Percentiles rank a stretch among this genome's conserved stretches.
phyloP scores from a whole-genome alignment of 2,329 filamentous ascomycete genomes.

The Fusarium aywerte region DNA sequence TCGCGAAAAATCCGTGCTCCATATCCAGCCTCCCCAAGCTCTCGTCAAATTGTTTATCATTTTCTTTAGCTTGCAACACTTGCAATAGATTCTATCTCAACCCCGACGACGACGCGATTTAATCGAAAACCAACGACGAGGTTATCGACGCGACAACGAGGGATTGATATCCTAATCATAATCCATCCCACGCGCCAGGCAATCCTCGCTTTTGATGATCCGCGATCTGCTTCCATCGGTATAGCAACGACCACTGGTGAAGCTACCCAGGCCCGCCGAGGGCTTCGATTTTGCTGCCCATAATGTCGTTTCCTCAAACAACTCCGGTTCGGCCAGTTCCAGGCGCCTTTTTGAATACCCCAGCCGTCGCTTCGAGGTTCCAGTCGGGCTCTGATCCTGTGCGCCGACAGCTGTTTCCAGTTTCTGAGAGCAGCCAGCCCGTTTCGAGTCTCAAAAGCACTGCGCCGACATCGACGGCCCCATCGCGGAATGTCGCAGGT shows the following conservation, averaged over 20 bases:
- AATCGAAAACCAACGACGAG: slow-evolving; percentile 26
- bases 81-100: slow-evolving; percentile 34
- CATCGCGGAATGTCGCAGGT: slow-evolving; percentile 37
- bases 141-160: slow-evolving; percentile 28
- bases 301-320: slow-evolving; percentile 66
- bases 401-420: slow-evolving; percentile 63
- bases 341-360: slow-evolving; percentile 80
- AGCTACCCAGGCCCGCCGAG: slow-evolving; percentile 45
- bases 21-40: slow-evolving; percentile 51
- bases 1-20: slow-evolving; percentile 54
- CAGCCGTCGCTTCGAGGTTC: slow-evolving; percentile 67
- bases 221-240: slow-evolving; percentile 39
- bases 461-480: slow-evolving; percentile 29
- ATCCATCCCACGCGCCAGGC: slow-evolving; percentile 27
- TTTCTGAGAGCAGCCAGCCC: slow-evolving; percentile 44
- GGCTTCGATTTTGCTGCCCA: slow-evolving; percentile 46
- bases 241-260: slow-evolving; percentile 47
- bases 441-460: slow-evolving; percentile 31
- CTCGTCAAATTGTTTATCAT: slow-evolving; percentile 48
- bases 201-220: slow-evolving; percentile 47
- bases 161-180: slow-evolving; percentile 20
- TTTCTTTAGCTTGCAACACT: slow-evolving; percentile 36
- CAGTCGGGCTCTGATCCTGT: slow-evolving; percentile 58
- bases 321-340: slow-evolving; percentile 79
- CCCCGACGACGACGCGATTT: slow-evolving; percentile 40